These are phyloP conservation scores for Tylopilus rubrobrunneus DNA, from an alignment of 768 basidiomycete species.

Conservation along the genomic window DNA sequence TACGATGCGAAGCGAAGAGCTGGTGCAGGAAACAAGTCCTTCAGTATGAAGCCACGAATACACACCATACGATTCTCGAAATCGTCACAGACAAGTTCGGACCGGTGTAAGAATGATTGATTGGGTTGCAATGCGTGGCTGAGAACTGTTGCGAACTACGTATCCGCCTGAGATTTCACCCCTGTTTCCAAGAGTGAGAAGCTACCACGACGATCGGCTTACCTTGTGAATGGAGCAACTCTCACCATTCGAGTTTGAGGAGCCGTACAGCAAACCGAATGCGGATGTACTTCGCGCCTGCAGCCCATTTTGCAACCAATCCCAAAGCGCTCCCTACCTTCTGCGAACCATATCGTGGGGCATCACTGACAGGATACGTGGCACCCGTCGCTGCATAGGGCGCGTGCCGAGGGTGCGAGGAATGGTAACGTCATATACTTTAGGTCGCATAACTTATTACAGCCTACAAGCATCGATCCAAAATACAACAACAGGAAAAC, in stretches of 20 bases:
- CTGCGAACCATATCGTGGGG: background rate
- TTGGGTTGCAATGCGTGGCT: no score
- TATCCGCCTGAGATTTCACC: background rate
- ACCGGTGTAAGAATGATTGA: no score
- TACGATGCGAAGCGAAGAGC: no score
- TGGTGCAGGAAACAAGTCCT: no score
- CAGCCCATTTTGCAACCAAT: background rate
- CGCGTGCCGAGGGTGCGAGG: background rate
- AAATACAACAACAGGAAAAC: background rate
- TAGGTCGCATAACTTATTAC: background rate
- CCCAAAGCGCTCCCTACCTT: background rate
- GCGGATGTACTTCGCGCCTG: background rate
- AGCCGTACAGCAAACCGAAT: background rate
- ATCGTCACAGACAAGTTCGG: no score
- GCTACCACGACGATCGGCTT: background rate
- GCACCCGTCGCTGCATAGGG: background rate
- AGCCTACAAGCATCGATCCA: constrained; percentile 9
- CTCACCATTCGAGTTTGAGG: background rate
- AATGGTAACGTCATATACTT: background rate
- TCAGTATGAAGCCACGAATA: no score
- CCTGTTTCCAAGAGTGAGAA: background rate
- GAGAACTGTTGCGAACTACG: no score
- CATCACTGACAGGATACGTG: background rate
- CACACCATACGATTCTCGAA: no score
- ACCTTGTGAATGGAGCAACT: constrained; percentile 8